Evolutionary conservation across 2,329 filamentous ascomycete species (phyloP), one percentile per base, ranked within the genome.

Genomic region (Botryotinia narcissicola): DNA sequence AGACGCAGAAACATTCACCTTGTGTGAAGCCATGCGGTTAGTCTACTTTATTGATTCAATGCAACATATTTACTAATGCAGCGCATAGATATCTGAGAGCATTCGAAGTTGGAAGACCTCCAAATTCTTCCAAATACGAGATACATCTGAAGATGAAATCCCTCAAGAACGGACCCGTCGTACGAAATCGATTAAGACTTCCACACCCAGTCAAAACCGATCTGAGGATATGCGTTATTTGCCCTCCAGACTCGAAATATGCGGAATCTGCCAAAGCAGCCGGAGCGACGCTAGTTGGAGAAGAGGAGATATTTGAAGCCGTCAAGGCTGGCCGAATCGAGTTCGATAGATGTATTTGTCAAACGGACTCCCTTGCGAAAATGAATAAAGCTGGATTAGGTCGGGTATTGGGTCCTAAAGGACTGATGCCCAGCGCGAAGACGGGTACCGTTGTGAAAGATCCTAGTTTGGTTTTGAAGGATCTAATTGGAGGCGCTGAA

Each of bases 1-100:
- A 61, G 78, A 79, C 67, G 75, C 76, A 37, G 86, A 93, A 51
- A 91, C 93, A 80, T 97, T 92, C 80, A 89, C 94, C 0, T 86
- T 99, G 46, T 92, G 93, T 77, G 96, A 99, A 85, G 97, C 96
- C 25, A 96, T 99, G 90, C 90, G 95, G 93, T 94, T 84, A 73
- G 86, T 81, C 16, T 35, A 44, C 51, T 74, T 25, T n/a, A n/a
- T 42, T 32, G 66, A n/a, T n/a, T 42, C 40, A 51, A 57, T 9
- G 35, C n/a, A 54, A 57, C 7, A 40, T 32, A 25, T 76, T 73
- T 73, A 71, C 61, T 73, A 7, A 71, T 72, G 12, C 16, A 12
- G 70, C 60, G 42, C 74, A 42, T 77, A 97, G 94, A 81, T 96
- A 97, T 82, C 89, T 99, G 77, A 93, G 94, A 80, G 95, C 96